Evolutionary conservation across 108 stramenopile species (phyloP).

Genomic region (Mediolabrus comicus): DNA sequence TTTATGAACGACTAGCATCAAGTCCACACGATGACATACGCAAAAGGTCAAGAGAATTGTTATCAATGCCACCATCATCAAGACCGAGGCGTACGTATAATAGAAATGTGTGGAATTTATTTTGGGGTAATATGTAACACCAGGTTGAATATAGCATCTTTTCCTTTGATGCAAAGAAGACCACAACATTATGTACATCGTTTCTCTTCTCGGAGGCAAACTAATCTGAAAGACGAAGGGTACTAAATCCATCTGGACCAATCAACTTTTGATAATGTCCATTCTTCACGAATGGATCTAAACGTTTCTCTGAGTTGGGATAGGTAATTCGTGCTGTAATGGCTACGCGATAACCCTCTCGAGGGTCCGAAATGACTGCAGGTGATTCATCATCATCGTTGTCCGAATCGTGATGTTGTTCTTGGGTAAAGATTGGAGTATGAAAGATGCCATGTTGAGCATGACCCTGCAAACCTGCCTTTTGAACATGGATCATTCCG

Average conservation of each 20-base stretch:
- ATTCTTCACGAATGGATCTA: constrained; percentile 6
- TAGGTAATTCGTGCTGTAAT: constrained; percentile 18
- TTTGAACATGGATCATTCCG: constrained; percentile 23
- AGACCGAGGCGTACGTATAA: constrained; percentile 6
- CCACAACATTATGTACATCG: too few species aligned
- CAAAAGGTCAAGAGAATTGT: background rate
- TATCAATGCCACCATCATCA: background rate
- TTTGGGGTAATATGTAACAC: constrained; percentile 1
- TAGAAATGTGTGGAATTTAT: constrained; percentile 13
- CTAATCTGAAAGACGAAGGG: background rate
- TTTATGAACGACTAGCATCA: background rate
- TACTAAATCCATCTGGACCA: background rate
- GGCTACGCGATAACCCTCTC: constrained; percentile 22
- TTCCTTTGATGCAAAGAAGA: too few species aligned
- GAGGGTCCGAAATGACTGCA: background rate
- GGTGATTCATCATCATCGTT: background rate
- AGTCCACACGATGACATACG: constrained; percentile 15
- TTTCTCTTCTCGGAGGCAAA: too few species aligned
- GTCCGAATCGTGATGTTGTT: too few species aligned
- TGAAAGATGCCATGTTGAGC: constrained; percentile 31
- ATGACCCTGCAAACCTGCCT: constrained; percentile 14
- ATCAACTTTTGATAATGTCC: background rate
- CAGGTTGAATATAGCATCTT: too few species aligned
- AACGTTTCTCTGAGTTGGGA: background rate
- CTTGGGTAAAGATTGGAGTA: constrained; percentile 6